Conservation (phyloP, 2,329 filamentous ascomycete genomes). For the Stachybotrys echinatus region DNA sequence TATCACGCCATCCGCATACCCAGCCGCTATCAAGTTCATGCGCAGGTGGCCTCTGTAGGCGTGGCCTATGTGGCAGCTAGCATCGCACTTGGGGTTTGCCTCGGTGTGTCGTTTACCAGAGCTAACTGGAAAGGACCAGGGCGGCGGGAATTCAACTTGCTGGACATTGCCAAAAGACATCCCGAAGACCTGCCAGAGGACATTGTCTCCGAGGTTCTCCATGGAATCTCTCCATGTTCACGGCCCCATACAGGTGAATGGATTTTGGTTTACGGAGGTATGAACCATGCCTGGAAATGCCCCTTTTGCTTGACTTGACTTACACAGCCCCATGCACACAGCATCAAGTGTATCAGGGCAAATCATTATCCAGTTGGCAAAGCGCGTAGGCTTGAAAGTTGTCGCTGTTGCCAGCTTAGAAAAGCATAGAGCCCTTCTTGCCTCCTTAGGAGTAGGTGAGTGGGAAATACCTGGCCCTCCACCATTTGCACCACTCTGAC, state of each 20-base stretch:
- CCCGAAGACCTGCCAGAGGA: not conserved
- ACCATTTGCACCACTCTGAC: not conserved
- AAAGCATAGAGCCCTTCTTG: not conserved
- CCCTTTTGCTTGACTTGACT: too few relatives aligned
- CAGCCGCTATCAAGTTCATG: conserved; percentile 29
- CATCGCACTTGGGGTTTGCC: conserved; percentile 61
- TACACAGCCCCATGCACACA: too few relatives aligned
- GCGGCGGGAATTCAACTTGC: not conserved
- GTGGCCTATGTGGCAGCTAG: conserved; percentile 68
- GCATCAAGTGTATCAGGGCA: not conserved
- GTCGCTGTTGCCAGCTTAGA: not conserved
- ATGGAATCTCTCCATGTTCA: not conserved
- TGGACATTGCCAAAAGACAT: not conserved
- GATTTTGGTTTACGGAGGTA: not conserved
- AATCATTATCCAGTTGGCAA: not conserved
- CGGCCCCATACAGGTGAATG: not conserved
- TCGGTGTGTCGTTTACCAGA: conserved; percentile 59
- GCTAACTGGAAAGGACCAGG: not conserved
- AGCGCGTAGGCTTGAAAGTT: not conserved
- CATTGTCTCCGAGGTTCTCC: not conserved
- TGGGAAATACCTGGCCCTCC: too few relatives aligned
- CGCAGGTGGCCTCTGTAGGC: conserved; percentile 56
- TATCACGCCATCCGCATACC: conserved; percentile 63
- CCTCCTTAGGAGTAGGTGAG: not conserved
- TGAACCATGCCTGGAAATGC: not conserved